Evolutionary conservation across 2,329 filamentous ascomycete genomes (phyloP), one percentile per base, ranked within the genome.

Genomic region (Xylariaceae sp.): DNA sequence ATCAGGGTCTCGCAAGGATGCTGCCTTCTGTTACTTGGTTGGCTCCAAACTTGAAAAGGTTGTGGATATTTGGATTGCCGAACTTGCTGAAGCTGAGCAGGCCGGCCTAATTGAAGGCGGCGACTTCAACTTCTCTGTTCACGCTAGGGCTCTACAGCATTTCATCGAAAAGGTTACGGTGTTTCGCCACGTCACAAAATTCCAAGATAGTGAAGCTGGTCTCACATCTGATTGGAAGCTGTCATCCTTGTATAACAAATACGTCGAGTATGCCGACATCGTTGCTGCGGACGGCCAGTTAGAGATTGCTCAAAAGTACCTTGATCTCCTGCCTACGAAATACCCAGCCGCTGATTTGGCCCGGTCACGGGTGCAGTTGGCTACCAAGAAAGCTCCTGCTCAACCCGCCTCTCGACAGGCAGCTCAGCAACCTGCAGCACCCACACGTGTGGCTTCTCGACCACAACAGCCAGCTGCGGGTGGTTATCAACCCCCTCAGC

Each of bases 161-260:
- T 92, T 99, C 68, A 95, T 99, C 59, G 94, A 99, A 74, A 99
- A 99, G 78, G 94, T 99, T 46, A 95, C 91, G 0, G 83, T 99
- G 51, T 99, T 99, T 84, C 87, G 94, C 52, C 83, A 94, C 63
- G 91, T 96, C 43, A 91, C 91, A 59, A 91, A 92, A 67, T 99
- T 96, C 76, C 76, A 88, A 64, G 94, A 99, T 68, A 72, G 74
- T 6, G 91, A 96, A 67, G 82, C 83, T 60, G 74, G 75, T 46
- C 81, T 89, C 63, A 78, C 81, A 7, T 85, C 85, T 1, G 89
- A 86, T 64, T 99, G 92, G 92, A 96, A 95, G 74, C 83, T 99
- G 56, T 81, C 85, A 39, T 79, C 86, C 2, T 76, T 99, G 51
- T 99, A 99, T 71, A 86, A 91, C 70, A 96, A 96, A 39, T 99